Conservation (phyloP, 257 asterid species). For the Ocimum tenuiflorum region DNA sequence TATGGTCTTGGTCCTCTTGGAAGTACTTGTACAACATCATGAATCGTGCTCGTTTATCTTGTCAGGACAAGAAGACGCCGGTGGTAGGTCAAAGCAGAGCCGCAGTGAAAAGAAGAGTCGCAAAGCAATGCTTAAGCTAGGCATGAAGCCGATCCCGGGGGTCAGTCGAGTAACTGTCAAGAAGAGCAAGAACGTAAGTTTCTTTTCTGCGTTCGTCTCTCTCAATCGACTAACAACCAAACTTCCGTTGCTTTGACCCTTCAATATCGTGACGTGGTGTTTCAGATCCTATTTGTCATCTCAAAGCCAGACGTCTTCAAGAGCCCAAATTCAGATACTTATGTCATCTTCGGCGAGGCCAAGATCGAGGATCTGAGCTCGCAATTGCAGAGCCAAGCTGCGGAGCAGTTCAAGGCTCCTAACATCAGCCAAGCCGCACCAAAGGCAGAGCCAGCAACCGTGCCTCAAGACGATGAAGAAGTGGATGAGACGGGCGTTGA, state of each 20-base stretch:
- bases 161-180: slow-evolving; percentile 46
- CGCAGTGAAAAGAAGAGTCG: slow-evolving; percentile 32
- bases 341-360: too few species aligned
- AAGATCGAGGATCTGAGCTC: slow-evolving; percentile 40
- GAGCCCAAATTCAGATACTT: slow-evolving; percentile 32
- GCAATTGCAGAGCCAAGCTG: slow-evolving; percentile 42
- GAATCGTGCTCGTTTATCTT: neutral
- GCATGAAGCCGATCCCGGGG: slow-evolving; percentile 42
- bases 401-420: slow-evolving; percentile 58
- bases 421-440: slow-evolving; percentile 34
- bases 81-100: slow-evolving; percentile 43
- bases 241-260: neutral
- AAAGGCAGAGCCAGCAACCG: slow-evolving; percentile 43
- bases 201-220: neutral
- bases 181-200: slow-evolving; percentile 43
- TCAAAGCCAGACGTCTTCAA: slow-evolving; percentile 48
- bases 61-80: slow-evolving; percentile 35
- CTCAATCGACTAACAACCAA: neutral
- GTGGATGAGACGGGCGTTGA: slow-evolving; percentile 61
- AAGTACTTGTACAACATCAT: neutral
- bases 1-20: too few species aligned
- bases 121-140: slow-evolving; percentile 31
- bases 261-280: neutral
- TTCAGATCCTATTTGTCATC: slow-evolving; percentile 45
- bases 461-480: slow-evolving; percentile 55